Percentiles rank a stretch among this genome's conserved stretches.
Conservation (phyloP, 2,329 filamentous ascomycete genomes). For the Alternaria sp. region DNA sequence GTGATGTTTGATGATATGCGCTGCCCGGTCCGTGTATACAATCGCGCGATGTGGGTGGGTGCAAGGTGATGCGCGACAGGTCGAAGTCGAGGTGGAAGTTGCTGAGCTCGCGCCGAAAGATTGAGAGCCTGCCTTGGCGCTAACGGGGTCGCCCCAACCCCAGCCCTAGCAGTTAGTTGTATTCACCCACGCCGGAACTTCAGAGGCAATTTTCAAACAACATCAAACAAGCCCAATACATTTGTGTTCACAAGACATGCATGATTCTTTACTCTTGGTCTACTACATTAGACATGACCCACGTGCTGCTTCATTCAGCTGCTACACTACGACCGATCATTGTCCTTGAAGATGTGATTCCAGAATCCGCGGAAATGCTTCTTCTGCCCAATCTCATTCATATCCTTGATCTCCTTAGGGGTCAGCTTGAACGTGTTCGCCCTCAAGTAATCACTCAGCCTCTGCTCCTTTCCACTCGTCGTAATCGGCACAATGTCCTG, state of each 20-base stretch:
- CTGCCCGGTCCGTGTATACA: background rate
- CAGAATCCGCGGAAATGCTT: conserved; percentile 70
- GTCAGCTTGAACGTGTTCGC: conserved; percentile 64
- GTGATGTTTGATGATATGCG: background rate
- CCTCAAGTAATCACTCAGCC: conserved; percentile 64
- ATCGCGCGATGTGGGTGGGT: conserved; percentile 2
- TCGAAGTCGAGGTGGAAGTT: conserved; percentile 6
- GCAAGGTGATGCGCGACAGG: background rate
- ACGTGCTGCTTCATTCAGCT: background rate
- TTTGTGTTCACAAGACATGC: background rate
- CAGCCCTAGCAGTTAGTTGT: no score
- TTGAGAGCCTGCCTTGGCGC: conserved; percentile 12
- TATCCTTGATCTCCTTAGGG: conserved; percentile 60
- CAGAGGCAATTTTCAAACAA: background rate
- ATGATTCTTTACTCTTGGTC: background rate
- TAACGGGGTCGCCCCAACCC: background rate
- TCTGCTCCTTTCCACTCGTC: conserved; percentile 65
- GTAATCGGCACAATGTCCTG: conserved; percentile 65
- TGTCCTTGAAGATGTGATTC: conserved; percentile 58
- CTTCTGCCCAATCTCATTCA: conserved; percentile 59
- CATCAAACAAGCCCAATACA: background rate
- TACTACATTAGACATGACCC: background rate
- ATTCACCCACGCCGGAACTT: background rate
- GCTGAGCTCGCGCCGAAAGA: conserved; percentile 14
- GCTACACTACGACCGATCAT: conserved; percentile 56